Conservation (phyloP, 2,329 filamentous ascomycete genomes). For the Dothiorella sarmentorum region DNA sequence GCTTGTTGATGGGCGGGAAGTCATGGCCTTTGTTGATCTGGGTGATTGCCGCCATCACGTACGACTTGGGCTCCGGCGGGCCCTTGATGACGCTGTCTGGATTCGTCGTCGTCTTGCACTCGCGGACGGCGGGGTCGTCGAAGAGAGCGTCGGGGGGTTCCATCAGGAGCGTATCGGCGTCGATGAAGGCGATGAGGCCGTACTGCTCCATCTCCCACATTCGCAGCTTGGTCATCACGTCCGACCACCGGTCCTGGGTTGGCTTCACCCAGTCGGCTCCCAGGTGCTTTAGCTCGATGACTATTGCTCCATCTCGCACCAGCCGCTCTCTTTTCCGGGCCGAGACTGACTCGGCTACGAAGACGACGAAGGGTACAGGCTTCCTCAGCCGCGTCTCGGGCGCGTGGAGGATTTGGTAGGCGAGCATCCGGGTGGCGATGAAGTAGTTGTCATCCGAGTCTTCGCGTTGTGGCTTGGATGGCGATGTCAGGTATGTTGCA, state of each 20-base stretch:
- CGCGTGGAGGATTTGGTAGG: conserved; percentile 43
- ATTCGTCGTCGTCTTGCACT: conserved; percentile 14
- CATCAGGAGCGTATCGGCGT: conserved; percentile 33
- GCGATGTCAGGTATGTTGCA: neutral
- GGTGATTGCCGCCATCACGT: conserved; percentile 29
- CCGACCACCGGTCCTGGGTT: conserved; percentile 27
- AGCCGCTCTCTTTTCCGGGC: neutral
- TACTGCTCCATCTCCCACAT: conserved; percentile 39
- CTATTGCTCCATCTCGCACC: neutral
- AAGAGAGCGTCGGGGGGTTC: conserved; percentile 32
- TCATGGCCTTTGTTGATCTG: conserved; percentile 26
- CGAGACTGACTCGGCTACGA: neutral
- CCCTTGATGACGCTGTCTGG: conserved; percentile 20
- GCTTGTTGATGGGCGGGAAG: conserved; percentile 32
- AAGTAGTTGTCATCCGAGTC: conserved; percentile 37
- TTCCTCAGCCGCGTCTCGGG: conserved; percentile 32
- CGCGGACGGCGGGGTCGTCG: conserved; percentile 28
- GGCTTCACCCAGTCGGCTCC: conserved; percentile 24
- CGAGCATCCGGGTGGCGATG: conserved; percentile 37
- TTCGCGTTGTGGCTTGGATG: neutral
- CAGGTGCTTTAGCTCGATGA: conserved; percentile 25
- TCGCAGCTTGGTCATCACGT: conserved; percentile 40
- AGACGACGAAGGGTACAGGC: neutral
- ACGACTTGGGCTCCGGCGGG: conserved; percentile 28
- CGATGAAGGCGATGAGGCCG: conserved; percentile 35